A percentile compares a stretch with the other conserved stretches of the same genome.
Evolutionary conservation across 2,329 filamentous ascomycete species (phyloP).

Genomic region (Cadophora gregata): DNA sequence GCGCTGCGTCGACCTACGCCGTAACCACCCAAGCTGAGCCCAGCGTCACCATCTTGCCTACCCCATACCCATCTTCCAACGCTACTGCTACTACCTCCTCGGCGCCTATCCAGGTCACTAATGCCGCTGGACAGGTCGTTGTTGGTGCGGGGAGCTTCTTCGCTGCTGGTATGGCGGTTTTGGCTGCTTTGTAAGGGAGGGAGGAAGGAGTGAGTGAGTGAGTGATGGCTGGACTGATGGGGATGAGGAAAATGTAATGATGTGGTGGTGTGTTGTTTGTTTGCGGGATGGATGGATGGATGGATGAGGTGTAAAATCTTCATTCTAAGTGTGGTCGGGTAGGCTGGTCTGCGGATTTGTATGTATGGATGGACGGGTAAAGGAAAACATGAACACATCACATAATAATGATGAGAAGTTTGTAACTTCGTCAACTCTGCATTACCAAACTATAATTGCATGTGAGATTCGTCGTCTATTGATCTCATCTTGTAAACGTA

Average conservation of each 20-base stretch:
- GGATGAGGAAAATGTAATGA: slow-evolving; percentile 7
- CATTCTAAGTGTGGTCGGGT: not conserved
- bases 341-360: not conserved
- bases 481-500: too few species aligned
- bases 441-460: too few species aligned
- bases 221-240: not conserved
- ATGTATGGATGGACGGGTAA: not conserved
- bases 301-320: slow-evolving; percentile 3
- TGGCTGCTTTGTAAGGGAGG: slow-evolving; percentile 23
- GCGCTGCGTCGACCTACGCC: not conserved
- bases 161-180: slow-evolving; percentile 13
- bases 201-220: not conserved
- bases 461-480: too few species aligned
- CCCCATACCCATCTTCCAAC: slow-evolving; percentile 6
- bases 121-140: slow-evolving; percentile 4
- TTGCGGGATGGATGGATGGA: too few species aligned
- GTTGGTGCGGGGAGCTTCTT: slow-evolving; percentile 18
- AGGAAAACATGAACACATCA: not conserved
- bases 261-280: slow-evolving; percentile 3
- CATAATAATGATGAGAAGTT: not conserved
- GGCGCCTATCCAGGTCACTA: slow-evolving; percentile 9
- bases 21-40: not conserved
- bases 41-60: not conserved
- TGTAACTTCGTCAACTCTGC: not conserved
- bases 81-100: slow-evolving; percentile 3